phyloP scores from a whole-genome alignment of 2,329 filamentous ascomycete genomes.

The Akanthomyces dipterigenus region DNA sequence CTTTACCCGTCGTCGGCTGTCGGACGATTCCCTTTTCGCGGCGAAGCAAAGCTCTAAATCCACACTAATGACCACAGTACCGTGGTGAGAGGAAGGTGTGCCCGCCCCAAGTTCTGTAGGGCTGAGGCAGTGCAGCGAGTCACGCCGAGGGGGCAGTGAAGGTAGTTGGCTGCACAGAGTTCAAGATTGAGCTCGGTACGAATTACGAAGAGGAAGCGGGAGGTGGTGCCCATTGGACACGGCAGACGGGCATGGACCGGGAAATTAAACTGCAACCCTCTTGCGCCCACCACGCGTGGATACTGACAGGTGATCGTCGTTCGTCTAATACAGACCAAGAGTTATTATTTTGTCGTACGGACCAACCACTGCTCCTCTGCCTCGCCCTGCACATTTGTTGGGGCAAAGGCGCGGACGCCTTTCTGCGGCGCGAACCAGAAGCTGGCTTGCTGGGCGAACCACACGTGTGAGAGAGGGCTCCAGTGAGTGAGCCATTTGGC shows the following conservation, averaged over 20 bases:
- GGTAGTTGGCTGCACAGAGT: not conserved
- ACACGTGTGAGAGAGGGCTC: too few species aligned
- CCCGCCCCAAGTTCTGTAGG: not conserved
- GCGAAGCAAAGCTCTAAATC: not conserved
- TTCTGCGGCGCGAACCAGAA: not conserved
- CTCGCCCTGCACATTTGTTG: not conserved
- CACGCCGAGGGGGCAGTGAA: not conserved
- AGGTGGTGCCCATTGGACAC: not conserved
- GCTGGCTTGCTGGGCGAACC: not conserved
- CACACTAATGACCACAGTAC: too few species aligned
- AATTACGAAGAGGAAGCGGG: not conserved
- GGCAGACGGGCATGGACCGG: not conserved
- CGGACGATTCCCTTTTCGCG: not conserved
- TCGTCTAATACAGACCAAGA: not conserved
- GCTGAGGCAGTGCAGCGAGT: constrained; percentile 6
- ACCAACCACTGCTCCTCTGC: not conserved
- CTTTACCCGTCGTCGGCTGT: constrained; percentile 1
- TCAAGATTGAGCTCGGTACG: not conserved
- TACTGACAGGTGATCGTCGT: not conserved
- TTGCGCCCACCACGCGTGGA: not conserved
- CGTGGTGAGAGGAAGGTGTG: not conserved
- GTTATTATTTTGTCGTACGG: not conserved
- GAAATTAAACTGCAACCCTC: not conserved
- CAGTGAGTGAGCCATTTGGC: too few species aligned
- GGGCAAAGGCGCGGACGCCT: not conserved